phyloP scores from a whole-genome alignment of 495 filamentous ascomycete genomes.

The Hypoxylon subgilvum region DNA sequence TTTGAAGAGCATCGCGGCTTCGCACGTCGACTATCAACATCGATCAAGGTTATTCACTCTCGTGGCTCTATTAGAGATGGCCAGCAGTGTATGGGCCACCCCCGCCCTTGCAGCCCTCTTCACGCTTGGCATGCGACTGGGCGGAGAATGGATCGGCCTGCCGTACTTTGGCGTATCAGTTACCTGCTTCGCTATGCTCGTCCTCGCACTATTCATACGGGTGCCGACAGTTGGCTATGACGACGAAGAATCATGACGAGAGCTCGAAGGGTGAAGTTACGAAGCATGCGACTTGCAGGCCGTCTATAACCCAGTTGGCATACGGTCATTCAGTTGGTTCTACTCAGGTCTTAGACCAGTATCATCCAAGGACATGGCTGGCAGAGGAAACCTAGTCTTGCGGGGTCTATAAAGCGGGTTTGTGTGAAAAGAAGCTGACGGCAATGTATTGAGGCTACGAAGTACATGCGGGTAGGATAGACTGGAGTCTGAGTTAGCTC shows the following conservation, averaged over 20 bases:
- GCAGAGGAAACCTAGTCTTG: too few species aligned
- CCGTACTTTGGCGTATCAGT: constrained; percentile 41
- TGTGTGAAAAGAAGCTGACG: too few species aligned
- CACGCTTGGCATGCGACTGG: constrained; percentile 39
- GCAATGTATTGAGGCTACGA: too few species aligned
- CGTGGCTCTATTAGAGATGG: constrained; percentile 32
- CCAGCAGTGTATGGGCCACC: constrained; percentile 34
- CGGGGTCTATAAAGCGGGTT: too few species aligned
- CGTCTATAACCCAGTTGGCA: too few species aligned
- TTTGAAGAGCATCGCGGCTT: constrained; percentile 37
- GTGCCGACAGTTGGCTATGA: constrained; percentile 1
- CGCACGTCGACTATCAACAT: constrained; percentile 32
- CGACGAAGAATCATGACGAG: constrained; percentile 20
- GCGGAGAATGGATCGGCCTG: constrained; percentile 40
- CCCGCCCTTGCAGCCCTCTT: constrained; percentile 41
- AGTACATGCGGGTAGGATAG: too few species aligned
- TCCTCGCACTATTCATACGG: constrained; percentile 28
- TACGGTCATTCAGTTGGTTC: too few species aligned
- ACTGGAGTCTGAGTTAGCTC: too few species aligned
- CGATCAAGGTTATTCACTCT: constrained; percentile 40
- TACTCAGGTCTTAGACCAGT: too few species aligned
- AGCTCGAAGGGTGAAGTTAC: too few species aligned
- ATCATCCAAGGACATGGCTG: too few species aligned
- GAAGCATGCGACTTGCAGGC: too few species aligned
- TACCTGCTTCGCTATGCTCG: constrained; percentile 35